These are phyloP conservation scores for Dactylellina drechsleri DNA, from an alignment of 2,329 filamentous ascomycete genomes.

Conservation along the genomic window DNA sequence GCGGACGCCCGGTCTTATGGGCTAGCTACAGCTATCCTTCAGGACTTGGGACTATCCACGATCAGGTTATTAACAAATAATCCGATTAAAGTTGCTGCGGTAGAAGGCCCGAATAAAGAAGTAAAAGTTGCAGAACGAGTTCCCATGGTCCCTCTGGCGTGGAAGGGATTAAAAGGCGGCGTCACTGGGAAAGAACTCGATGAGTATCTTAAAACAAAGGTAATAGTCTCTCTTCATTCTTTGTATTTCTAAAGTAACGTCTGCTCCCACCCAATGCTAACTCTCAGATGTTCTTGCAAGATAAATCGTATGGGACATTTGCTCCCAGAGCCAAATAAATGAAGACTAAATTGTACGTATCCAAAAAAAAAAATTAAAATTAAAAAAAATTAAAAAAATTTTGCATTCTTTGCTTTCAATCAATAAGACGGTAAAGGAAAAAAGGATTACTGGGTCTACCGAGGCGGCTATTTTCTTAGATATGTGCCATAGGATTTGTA, in stretches of 20 bases:
- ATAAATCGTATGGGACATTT: constrained; percentile 91
- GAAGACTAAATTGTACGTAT: background rate
- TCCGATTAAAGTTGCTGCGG: constrained; percentile 92
- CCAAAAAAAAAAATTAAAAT: no score
- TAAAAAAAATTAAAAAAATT: no score
- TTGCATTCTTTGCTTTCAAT: no score
- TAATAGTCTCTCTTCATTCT: constrained; percentile 62
- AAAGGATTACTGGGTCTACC: no score
- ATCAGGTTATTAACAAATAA: constrained; percentile 93
- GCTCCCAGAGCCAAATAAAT: constrained; percentile 61
- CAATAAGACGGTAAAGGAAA: background rate
- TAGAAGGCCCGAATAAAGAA: constrained; percentile 90
- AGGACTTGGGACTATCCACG: constrained; percentile 81
- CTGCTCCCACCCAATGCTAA: background rate
- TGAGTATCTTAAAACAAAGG: constrained; percentile 94
- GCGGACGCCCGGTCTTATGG: constrained; percentile 96
- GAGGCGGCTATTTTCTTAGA: no score
- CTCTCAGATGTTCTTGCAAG: constrained; percentile 62
- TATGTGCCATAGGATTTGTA: no score
- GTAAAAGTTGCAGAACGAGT: constrained; percentile 88
- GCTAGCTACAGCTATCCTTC: constrained; percentile 92
- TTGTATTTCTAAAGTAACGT: background rate
- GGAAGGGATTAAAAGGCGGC: constrained; percentile 82
- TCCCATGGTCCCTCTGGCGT: constrained; percentile 93
- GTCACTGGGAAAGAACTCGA: constrained; percentile 90